Percentiles rank a stretch among this genome's conserved stretches.
phyloP scores from a whole-genome alignment of 108 stramenopile genomes.

The Aurantiochytrium sp. region DNA sequence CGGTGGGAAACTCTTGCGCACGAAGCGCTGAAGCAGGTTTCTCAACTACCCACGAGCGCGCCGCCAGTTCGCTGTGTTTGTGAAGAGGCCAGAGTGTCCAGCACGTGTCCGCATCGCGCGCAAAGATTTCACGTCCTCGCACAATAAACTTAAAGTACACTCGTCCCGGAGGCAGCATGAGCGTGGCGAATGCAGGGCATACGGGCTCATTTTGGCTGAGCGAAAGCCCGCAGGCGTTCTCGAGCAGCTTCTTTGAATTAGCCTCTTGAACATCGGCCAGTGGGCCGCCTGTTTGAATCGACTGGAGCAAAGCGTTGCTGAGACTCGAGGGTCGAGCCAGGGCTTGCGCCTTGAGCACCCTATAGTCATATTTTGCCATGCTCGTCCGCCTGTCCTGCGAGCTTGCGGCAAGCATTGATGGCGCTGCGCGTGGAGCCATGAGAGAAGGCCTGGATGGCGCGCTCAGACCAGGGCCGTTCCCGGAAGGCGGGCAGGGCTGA shows the following conservation, averaged over 20 bases:
- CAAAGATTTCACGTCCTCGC: neutral
- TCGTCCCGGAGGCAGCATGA: constrained; percentile 14
- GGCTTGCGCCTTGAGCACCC: neutral
- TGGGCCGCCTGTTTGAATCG: neutral
- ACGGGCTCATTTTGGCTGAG: neutral
- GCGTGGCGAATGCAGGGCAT: neutral
- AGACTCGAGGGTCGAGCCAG: neutral
- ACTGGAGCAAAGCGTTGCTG: neutral
- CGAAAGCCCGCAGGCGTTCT: neutral
- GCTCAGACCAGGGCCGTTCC: too few relatives aligned
- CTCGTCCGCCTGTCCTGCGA: neutral
- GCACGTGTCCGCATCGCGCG: neutral
- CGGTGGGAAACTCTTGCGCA: neutral
- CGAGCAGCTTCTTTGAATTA: neutral
- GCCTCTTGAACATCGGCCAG: neutral
- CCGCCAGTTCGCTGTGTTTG: neutral
- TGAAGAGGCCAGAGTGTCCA: neutral
- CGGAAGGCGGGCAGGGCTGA: too few relatives aligned
- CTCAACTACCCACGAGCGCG: neutral
- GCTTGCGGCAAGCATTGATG: neutral
- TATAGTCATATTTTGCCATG: neutral
- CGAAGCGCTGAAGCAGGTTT: neutral
- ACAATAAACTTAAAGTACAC: neutral
- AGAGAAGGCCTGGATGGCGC: too few relatives aligned
- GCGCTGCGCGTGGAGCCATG: too few relatives aligned